phyloP scores from a whole-genome alignment of 2,329 filamentous ascomycete species.

The Aureobasidium sp. region DNA sequence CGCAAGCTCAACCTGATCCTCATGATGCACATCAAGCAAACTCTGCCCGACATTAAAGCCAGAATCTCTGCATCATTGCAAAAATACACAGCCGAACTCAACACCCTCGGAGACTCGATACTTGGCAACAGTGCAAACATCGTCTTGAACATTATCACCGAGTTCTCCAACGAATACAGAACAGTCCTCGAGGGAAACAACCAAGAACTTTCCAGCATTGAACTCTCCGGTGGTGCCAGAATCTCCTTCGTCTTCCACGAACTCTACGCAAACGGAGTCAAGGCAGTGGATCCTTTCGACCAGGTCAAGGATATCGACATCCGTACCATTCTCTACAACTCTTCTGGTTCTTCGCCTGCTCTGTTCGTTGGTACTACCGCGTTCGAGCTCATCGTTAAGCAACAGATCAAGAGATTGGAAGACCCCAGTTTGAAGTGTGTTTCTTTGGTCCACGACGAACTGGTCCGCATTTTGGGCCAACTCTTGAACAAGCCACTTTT shows the following conservation, averaged over 20 bases:
- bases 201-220: constrained; percentile 85
- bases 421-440: constrained; percentile 97
- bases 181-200: constrained; percentile 96
- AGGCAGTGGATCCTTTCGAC: constrained; percentile 96
- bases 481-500: constrained; percentile 83
- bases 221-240: constrained; percentile 91
- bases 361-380: constrained; percentile 95
- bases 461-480: constrained; percentile 89
- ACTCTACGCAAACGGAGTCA: constrained; percentile 93
- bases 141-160: constrained; percentile 95
- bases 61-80: constrained; percentile 88
- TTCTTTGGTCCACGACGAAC: constrained; percentile 91
- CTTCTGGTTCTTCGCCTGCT: constrained; percentile 92
- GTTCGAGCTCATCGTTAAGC: constrained; percentile 98
- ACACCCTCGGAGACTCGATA: constrained; percentile 81
- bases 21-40: constrained; percentile 99
- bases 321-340: constrained; percentile 95
- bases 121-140: constrained; percentile 95
- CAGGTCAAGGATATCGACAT: constrained; percentile 97
- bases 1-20: constrained; percentile 96
- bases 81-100: constrained; percentile 80
- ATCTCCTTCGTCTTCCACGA: constrained; percentile 99
- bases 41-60: constrained; percentile 94
- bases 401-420: constrained; percentile 93
- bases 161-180: constrained; percentile 96